Evolutionary conservation across 306 rosid genomes (phyloP).

Genomic region (Glycyrrhiza uralensis): DNA sequence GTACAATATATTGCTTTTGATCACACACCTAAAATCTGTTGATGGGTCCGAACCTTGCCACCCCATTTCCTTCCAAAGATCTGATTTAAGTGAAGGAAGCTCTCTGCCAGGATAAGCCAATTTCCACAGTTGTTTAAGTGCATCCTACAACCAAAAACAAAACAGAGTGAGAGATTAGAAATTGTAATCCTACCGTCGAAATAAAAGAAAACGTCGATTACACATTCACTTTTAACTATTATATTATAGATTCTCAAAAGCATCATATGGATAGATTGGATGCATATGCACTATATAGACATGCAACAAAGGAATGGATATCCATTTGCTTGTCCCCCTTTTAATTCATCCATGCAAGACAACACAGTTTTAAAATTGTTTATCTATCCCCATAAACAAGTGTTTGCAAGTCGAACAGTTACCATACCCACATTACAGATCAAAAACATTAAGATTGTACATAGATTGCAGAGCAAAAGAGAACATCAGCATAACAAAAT

Average conservation of each 20-base stretch:
- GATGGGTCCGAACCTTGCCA: conserved; percentile 99
- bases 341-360: background rate
- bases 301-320: background rate
- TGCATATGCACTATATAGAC: background rate
- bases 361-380: background rate
- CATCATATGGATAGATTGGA: background rate
- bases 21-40: conserved; percentile 86
- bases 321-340: background rate
- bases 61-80: conserved; percentile 98
- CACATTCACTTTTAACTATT: background rate
- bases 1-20: conserved; percentile 7
- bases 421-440: background rate
- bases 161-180: background rate
- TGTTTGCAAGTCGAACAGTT: conserved; percentile 6
- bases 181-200: background rate
- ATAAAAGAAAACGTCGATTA: background rate
- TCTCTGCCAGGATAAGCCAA: conserved; percentile 83
- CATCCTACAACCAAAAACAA: conserved; percentile 55
- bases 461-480: conserved; percentile 6
- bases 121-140: conserved; percentile 74
- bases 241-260: background rate
- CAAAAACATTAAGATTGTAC: background rate
- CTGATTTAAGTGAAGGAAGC: conserved; percentile 83
- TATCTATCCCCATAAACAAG: background rate
- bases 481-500: background rate